Evolutionary conservation across 1,284 basidiomycete species (phyloP).

Genomic region (Naganishia liquefaciens): DNA sequence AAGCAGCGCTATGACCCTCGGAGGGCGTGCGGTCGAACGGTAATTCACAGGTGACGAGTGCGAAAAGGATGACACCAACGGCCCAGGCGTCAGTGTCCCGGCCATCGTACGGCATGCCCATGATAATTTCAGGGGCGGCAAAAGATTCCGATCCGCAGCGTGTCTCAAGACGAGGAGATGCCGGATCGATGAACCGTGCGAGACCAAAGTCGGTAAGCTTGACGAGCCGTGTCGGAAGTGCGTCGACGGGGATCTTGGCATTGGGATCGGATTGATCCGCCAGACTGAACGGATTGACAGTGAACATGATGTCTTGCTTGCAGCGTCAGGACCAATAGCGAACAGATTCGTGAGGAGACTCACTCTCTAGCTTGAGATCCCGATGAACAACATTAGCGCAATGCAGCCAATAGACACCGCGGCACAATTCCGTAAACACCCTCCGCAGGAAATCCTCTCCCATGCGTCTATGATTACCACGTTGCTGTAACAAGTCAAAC

Average conservation of each 20-base stretch:
- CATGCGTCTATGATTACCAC: constrained; percentile 59
- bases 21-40: constrained; percentile 50
- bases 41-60: constrained; percentile 64
- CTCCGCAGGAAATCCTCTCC: constrained; percentile 61
- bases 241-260: constrained; percentile 50
- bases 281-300: constrained; percentile 54
- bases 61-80: constrained; percentile 79
- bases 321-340: neutral
- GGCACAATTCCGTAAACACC: constrained; percentile 76
- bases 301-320: constrained; percentile 63
- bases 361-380: constrained; percentile 93
- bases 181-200: constrained; percentile 76
- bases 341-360: constrained; percentile 48
- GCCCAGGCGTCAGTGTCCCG: constrained; percentile 88
- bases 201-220: constrained; percentile 91
- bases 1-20: neutral
- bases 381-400: constrained; percentile 81
- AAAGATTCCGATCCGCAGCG: constrained; percentile 90
- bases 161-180: constrained; percentile 71
- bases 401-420: constrained; percentile 88
- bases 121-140: constrained; percentile 86
- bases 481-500: constrained; percentile 71
- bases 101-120: constrained; percentile 75
- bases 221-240: constrained; percentile 64
- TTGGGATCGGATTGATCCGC: constrained; percentile 46